phyloP scores from a whole-genome alignment of 140 eudicot species.

The Cichorium intybus region DNA sequence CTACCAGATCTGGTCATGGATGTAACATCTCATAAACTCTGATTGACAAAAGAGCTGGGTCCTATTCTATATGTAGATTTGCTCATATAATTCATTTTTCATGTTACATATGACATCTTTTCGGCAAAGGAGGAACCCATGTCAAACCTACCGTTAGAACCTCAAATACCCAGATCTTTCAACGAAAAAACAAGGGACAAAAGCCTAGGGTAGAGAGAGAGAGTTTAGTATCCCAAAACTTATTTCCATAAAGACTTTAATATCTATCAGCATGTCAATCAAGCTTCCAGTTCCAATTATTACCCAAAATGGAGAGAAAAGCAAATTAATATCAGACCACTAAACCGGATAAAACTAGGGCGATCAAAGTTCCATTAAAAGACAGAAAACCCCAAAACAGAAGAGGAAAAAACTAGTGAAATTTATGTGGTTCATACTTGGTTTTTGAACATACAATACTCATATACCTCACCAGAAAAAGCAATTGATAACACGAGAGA shows the following conservation, averaged over 20 bases:
- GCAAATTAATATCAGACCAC: neutral
- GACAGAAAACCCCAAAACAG: conserved; percentile 6
- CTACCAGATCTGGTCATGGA: conserved; percentile 61
- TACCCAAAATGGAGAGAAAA: neutral
- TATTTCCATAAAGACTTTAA: conserved; percentile 66
- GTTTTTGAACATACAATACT: conserved; percentile 61
- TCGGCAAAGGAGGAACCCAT: conserved; percentile 37
- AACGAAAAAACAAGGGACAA: conserved; percentile 18
- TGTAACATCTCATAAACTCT: conserved; percentile 50
- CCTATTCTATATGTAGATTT: conserved; percentile 62
- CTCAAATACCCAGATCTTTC: conserved; percentile 28
- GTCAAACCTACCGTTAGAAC: conserved; percentile 22
- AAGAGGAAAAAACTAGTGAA: neutral
- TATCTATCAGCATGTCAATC: conserved; percentile 56
- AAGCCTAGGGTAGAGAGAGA: conserved; percentile 18
- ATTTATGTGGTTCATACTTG: conserved; percentile 32
- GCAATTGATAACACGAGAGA: conserved; percentile 63
- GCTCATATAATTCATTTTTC: conserved; percentile 43
- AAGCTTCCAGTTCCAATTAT: conserved; percentile 35
- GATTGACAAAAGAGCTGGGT: conserved; percentile 18
- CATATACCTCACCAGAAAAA: conserved; percentile 77
- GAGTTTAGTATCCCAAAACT: conserved; percentile 89
- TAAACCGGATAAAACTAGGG: neutral
- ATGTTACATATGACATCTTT: conserved; percentile 46
- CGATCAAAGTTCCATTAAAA: neutral